Evolutionary conservation across 1,139 yeast genomes (phyloP), one percentile per base, ranked within the genome.

Genomic region (Zygosaccharomyces pseudobailii): DNA sequence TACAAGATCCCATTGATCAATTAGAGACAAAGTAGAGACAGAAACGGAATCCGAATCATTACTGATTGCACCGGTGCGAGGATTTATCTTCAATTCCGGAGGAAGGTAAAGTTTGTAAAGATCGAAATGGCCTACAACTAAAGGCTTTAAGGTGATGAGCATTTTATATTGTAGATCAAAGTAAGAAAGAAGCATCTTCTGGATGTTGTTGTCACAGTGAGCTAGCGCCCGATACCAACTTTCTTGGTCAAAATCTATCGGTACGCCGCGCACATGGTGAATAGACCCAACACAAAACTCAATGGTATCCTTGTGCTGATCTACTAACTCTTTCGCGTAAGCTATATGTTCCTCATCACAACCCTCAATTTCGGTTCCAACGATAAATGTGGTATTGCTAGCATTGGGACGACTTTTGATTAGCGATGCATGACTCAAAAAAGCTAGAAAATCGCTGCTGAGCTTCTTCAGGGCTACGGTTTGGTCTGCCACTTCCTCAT

Each of bases 341-440:
- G 70, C 67, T 39, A 86, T 73, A 63, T 89, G 96, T 2, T 66
- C 71, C 1, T 69, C 67, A 58, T 87, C 82, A 39, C 90, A 78
- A 10, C 90, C 92, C 65, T 92, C 99, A 5, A 84, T 77, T 64
- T 92, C 98, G 57, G 84, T 81, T 1, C 99, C 99, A 20, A 92
- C 84, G 9, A 90, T 68, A 28, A 90, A 65, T 49, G 74, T 75
- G 6, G 81, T 74, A 1, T 62, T 51, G 32, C 38, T 69, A 66
- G 35, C 56, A 47, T 49, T 49, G 19, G 48, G 45, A 47, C 62
- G 53, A 2, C 51, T 40, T 61, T 85, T 87, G 6, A 87, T 57
- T 32, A 57, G 51, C 10, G 68, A 62, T 0, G 97, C 97, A 62
- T 86, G 94, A 0, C 51, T 50, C 43, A 81, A 68, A 65, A 79